Conservation (phyloP, 2,329 filamentous ascomycete species). For the Ophiocordyceps sinensis region DNA sequence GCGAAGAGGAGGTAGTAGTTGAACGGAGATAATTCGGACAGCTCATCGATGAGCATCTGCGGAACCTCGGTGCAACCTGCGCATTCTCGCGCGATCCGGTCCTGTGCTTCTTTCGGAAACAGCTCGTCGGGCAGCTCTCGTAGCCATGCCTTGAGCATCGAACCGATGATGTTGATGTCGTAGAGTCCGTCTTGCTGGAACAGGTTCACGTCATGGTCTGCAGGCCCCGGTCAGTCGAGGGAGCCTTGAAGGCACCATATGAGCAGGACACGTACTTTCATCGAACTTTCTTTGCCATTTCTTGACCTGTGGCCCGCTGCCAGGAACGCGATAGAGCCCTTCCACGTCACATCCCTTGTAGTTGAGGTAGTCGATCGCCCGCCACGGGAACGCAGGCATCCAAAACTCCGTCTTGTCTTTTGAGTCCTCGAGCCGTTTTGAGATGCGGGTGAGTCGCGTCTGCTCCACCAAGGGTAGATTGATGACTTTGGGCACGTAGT, state of each 20-base stretch:
- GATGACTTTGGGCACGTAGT: conserved; percentile 73
- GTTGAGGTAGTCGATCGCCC: conserved; percentile 92
- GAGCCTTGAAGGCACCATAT: not conserved
- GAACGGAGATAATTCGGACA: conserved; percentile 88
- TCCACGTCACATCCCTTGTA: conserved; percentile 90
- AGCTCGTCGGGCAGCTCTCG: conserved; percentile 89
- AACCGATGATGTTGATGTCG: conserved; percentile 92
- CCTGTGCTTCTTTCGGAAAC: conserved; percentile 73
- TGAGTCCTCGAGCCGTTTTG: conserved; percentile 73
- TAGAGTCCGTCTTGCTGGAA: conserved; percentile 80
- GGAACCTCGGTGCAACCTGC: conserved; percentile 67
- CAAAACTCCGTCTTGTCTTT: conserved; percentile 95
- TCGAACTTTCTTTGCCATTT: conserved; percentile 90
- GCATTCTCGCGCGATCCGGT: conserved; percentile 67
- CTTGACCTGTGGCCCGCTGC: conserved; percentile 79
- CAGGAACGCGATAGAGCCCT: conserved; percentile 82
- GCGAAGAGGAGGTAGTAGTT: conserved; percentile 97
- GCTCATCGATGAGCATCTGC: conserved; percentile 74
- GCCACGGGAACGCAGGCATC: conserved; percentile 94
- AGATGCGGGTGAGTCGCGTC: conserved; percentile 80
- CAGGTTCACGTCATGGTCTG: conserved; percentile 77
- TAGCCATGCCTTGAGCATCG: conserved; percentile 92
- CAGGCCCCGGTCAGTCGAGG: conserved; percentile 6
- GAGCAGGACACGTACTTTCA: conserved; percentile 40
- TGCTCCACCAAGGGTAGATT: conserved; percentile 79